Conservation (phyloP, 202 grass and related monocot genomes). For the Zoysia matrella region DNA sequence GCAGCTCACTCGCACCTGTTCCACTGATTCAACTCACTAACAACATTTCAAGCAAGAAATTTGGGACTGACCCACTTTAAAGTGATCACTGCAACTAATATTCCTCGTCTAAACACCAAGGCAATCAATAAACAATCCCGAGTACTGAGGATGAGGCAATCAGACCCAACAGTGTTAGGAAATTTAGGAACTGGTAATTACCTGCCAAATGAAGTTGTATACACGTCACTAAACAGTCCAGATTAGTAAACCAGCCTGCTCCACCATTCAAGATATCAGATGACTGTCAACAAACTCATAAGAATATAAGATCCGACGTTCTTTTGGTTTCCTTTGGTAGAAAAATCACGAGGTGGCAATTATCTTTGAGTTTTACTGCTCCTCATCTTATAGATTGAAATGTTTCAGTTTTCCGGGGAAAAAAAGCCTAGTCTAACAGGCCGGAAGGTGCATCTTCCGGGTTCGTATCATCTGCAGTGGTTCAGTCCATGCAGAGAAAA, state of each 20-base stretch:
- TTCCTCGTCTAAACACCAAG: background rate
- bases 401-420: background rate
- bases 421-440: slow-evolving; percentile 1
- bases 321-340: background rate
- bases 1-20: slow-evolving; percentile 38
- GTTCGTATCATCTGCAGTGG: too few species aligned
- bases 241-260: background rate
- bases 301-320: background rate
- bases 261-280: slow-evolving; percentile 8
- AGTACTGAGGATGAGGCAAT: background rate
- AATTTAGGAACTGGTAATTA: background rate
- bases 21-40: slow-evolving; percentile 40
- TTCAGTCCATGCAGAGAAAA: too few species aligned
- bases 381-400: background rate
- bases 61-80: slow-evolving; percentile 12
- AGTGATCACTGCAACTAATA: slow-evolving; percentile 16
- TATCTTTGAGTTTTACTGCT: background rate
- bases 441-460: slow-evolving; percentile 43
- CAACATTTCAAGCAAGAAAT: slow-evolving; percentile 24
- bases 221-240: background rate
- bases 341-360: background rate
- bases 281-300: background rate
- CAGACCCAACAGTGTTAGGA: background rate
- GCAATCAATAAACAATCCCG: background rate
- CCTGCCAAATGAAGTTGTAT: background rate